Conservation (phyloP, 108 stramenopile species). For the Skeletonema potamos region DNA sequence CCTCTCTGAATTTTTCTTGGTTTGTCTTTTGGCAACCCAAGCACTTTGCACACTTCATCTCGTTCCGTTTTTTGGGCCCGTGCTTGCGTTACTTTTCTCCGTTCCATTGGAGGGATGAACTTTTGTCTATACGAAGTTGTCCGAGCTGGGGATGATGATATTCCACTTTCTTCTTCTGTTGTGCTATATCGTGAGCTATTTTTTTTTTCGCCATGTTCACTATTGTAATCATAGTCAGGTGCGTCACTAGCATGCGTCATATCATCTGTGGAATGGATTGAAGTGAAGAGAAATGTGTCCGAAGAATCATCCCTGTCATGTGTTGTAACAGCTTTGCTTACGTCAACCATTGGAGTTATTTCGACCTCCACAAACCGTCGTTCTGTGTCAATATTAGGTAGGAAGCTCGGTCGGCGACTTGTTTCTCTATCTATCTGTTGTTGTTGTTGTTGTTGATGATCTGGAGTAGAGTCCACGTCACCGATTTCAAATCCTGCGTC, state of each 20-base stretch:
- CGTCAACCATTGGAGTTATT: background rate
- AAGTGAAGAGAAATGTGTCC: background rate
- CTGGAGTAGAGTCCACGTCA: background rate
- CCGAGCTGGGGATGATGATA: background rate
- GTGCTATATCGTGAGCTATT: too few relatives aligned
- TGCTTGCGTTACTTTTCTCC: background rate
- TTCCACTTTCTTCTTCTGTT: too few relatives aligned
- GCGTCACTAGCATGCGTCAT: slow-evolving; percentile 19
- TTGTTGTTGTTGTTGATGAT: too few relatives aligned
- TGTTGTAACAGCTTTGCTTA: background rate
- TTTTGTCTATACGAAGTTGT: background rate
- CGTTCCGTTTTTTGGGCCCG: background rate
- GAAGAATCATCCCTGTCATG: background rate
- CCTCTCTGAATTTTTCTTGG: slow-evolving; percentile 5
- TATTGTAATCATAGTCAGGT: slow-evolving; percentile 15
- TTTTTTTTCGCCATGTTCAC: background rate
- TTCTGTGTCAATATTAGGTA: background rate
- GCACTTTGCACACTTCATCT: slow-evolving; percentile 4
- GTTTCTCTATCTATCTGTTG: background rate
- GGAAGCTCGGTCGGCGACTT: background rate
- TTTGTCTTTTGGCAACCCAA: slow-evolving; percentile 12
- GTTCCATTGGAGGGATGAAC: slow-evolving; percentile 7
- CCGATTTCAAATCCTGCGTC: background rate
- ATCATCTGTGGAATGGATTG: background rate
- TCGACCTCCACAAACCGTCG: background rate